Evolutionary conservation across 2,329 filamentous ascomycete genomes (phyloP), one percentile per base, ranked within the genome.

Genomic region (Exophiala alcalophila): DNA sequence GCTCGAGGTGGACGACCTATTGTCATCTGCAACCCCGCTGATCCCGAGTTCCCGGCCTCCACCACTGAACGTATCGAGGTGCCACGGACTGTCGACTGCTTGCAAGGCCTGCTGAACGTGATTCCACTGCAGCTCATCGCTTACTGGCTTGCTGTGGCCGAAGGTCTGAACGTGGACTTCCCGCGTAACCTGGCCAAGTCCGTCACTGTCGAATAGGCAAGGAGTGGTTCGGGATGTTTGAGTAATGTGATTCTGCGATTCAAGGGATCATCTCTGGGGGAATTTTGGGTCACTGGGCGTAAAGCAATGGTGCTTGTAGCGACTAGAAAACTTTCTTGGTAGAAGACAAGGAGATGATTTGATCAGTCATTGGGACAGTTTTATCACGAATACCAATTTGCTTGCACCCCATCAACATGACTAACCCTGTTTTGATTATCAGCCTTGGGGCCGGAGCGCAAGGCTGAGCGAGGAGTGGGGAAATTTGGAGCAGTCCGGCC

Each of bases 181-280:
- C 92, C 92, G 45, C 85, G 92, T 62, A 98, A 98, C 76, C 73
- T 98, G 72, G 92, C 92, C 67, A 98, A 98, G 81, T 95, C 89
- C 53, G 92, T 98, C 54, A 98, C 92, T 53, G 92, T 98, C 57
- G 92, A 98, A 80, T 98, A 55, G 33, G 10, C 26, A 10, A 21
- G 14, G 12, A 12, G 21, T 23, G 15, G 8, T 26, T 12, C 2
- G 18, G 23, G 12, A 16, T 33, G 23, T 29, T 7, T n/a, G 19
- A 19, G 12, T 24, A n/a, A 8, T 44, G 20, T 27, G 5, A 31
- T 15, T 38, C 10, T 35, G 32, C 24, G 9, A 18, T 27, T 14
- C n/a, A n/a, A 12, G 28, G 37, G 28, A 33, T 24, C 14, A 14
- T 33, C 28, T 40, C 19, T n/a, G 15, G 20, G 16, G 23, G 20